Conservation (phyloP, 306 rosid genomes). For the Echinosophora koreensis region DNA sequence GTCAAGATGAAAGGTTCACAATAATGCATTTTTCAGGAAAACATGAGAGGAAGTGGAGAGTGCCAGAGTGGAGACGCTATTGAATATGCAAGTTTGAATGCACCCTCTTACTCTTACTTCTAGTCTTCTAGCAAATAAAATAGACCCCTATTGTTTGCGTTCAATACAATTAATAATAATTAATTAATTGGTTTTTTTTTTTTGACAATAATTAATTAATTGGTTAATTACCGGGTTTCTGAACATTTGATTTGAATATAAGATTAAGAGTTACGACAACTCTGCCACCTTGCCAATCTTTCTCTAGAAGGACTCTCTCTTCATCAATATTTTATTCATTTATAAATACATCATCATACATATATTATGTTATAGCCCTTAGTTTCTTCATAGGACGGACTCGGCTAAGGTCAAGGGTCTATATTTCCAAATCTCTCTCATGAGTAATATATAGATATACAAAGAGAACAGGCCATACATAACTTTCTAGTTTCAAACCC, state of each 20-base stretch:
- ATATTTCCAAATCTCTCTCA: conserved; percentile 28
- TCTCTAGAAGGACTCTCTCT: not conserved
- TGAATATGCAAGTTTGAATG: not conserved
- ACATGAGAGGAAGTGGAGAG: not conserved
- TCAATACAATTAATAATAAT: not conserved
- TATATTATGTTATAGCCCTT: not conserved
- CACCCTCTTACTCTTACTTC: not conserved
- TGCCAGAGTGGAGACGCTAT: not conserved
- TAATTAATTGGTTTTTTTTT: no score
- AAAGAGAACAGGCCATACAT: not conserved
- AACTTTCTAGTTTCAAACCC: conserved; percentile 26
- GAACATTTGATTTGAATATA: conserved; percentile 20
- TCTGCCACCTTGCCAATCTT: not conserved
- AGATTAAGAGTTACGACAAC: conserved; percentile 1
- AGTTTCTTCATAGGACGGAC: not conserved
- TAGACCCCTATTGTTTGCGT: not conserved
- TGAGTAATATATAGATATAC: not conserved
- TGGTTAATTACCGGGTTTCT: not conserved
- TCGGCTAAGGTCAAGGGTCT: not conserved
- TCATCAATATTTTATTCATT: not conserved
- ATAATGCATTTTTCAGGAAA: not conserved
- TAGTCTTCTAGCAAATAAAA: no score
- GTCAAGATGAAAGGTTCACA: not conserved
- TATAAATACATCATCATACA: not conserved
- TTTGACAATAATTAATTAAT: no score